phyloP scores from a whole-genome alignment of 73 alveolate genomes.

The Breviolum minutum region DNA sequence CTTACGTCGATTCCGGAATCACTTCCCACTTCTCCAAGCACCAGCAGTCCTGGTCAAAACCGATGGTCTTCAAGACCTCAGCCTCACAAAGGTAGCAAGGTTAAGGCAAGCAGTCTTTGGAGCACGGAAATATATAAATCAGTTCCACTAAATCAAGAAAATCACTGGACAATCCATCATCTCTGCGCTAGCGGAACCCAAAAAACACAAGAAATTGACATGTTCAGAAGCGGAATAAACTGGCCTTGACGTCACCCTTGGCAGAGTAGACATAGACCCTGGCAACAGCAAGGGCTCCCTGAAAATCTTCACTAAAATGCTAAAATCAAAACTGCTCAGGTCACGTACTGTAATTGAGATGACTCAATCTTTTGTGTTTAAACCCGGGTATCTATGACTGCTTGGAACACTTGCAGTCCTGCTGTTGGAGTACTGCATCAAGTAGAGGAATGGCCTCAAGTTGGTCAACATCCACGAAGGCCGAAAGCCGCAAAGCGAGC shows the following conservation, averaged over 20 bases:
- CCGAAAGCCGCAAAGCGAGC: too few relatives aligned
- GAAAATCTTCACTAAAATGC: neutral
- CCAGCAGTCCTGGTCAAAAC: slow-evolving; percentile 31
- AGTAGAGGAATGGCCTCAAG: slow-evolving; percentile 64
- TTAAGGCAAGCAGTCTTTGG: too few relatives aligned
- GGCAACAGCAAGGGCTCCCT: neutral
- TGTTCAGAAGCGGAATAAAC: too few relatives aligned
- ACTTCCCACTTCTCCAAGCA: neutral
- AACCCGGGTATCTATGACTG: neutral
- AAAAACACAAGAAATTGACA: neutral
- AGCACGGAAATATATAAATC: too few relatives aligned
- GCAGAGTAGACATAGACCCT: slow-evolving; percentile 71
- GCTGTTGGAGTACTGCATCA: slow-evolving; percentile 77
- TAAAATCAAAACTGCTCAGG: neutral
- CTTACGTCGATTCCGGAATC: neutral
- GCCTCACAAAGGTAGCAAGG: neutral
- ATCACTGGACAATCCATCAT: neutral
- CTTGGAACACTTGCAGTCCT: neutral
- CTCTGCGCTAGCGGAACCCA: neutral
- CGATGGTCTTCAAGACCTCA: slow-evolving; percentile 37
- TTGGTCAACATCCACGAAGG: neutral
- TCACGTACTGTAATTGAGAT: neutral
- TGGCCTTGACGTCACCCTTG: slow-evolving; percentile 67
- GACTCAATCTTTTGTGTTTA: neutral
- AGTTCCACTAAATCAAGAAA: too few relatives aligned